Base-by-base conservation (phyloP, 2,329 filamentous ascomycete species). In the Pyrenochaeta sp. region DNA sequence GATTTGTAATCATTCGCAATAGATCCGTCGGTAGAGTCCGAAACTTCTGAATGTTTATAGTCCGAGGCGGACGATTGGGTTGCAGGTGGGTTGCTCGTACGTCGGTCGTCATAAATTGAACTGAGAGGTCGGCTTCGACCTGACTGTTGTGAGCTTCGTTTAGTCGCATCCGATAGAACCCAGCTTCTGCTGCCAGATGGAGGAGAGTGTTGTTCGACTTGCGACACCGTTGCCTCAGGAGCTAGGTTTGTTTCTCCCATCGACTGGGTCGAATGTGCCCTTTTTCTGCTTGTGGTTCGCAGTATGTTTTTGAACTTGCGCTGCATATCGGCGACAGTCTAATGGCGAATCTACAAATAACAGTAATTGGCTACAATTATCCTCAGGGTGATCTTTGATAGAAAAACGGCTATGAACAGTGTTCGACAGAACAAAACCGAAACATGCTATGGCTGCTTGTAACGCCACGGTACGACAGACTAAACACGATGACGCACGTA, bases 1-100 rank as follows among this genome's bases (percentile, higher is more conserved):
- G 60, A 56, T 42, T 55, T 59, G 50, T 68, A 67, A 18, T 67
- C 53, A 18, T 66, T 56, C 15, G 61, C 61, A 36, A 71, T 58
- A 5, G 60, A 60, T 14, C 51, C 51, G 12, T 59, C 50, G 17
- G 45, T 46, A 14, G 49, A 12, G 0, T 61, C 50, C 6, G 56
- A 50, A n/a, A 51, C n/a, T 1, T 33, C 11, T 3, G 33, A 32
- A 21, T 50, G 49, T 14, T 21, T 51, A 43, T 41, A 21, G 17
- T 54, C 44, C 18, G 21, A 15, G 1, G 33, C 29, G 12, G 39
- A 33, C 33, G 31, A 14, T 17, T 44, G 44, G 20, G 48, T 7
- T 31, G 30, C 27, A 7, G 36, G 30, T 27, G 41, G 7, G 30
- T 46, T 51, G 33, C 41, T 49, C 7, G 39, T 29, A n/a, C 36